Evolutionary conservation across 306 rosid species (phyloP).

Genomic region (Luffa acutangula): DNA sequence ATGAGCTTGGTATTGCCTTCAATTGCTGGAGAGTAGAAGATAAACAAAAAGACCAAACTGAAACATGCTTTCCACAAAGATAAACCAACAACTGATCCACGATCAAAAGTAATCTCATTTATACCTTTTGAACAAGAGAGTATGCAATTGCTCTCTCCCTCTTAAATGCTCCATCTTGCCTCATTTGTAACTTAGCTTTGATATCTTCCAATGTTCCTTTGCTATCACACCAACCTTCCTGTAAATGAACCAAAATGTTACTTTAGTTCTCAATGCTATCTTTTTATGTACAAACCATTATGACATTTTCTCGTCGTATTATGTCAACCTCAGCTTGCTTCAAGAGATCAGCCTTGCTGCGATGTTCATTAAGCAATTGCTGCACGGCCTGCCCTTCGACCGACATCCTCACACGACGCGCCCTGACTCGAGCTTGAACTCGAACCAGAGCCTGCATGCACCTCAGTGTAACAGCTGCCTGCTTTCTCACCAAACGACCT

Average conservation of each 20-base stretch:
- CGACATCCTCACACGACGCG: slow-evolving; percentile 90
- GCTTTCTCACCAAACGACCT: slow-evolving; percentile 91
- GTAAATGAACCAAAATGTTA: slow-evolving; percentile 10
- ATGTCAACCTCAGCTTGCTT: slow-evolving; percentile 75
- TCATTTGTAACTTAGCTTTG: slow-evolving; percentile 67
- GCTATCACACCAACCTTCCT: slow-evolving; percentile 98
- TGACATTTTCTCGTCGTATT: neutral
- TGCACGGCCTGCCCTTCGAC: slow-evolving; percentile 90
- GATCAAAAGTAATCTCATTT: neutral
- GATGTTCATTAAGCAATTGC: slow-evolving; percentile 51
- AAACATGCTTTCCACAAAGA: neutral
- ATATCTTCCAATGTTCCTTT: slow-evolving; percentile 72
- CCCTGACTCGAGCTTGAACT: slow-evolving; percentile 91
- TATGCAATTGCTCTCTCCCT: slow-evolving; percentile 95
- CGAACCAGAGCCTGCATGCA: slow-evolving; percentile 99
- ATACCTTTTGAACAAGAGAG: slow-evolving; percentile 88
- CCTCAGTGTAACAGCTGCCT: slow-evolving; percentile 91
- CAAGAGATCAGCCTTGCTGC: slow-evolving; percentile 56
- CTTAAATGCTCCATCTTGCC: slow-evolving; percentile 89
- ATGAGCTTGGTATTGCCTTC: slow-evolving; percentile 41
- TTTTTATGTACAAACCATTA: neutral
- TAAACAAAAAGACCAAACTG: neutral
- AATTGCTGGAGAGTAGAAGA: slow-evolving; percentile 42
- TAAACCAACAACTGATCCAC: neutral
- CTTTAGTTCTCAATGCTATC: neutral